phyloP scores from a whole-genome alignment of 2,329 filamentous ascomycete genomes.

The Beauveria rudraprayagi region DNA sequence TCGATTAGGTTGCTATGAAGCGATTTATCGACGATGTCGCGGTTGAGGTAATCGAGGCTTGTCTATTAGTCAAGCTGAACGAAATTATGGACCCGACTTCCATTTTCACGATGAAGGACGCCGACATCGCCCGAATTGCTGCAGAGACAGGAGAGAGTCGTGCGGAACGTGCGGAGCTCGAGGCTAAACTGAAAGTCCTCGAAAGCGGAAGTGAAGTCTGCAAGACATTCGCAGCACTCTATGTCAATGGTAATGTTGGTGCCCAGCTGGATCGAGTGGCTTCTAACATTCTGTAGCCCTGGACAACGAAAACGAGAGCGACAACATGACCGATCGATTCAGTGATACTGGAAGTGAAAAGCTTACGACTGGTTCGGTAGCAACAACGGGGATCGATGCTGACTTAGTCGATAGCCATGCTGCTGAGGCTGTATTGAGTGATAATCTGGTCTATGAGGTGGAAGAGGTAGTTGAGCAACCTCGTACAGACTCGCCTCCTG shows the following conservation, averaged over 20 bases:
- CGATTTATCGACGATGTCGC: conserved; percentile 19
- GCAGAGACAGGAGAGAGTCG: conserved; percentile 15
- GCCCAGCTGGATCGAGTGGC: neutral
- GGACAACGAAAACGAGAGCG: neutral
- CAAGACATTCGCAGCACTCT: conserved; percentile 3
- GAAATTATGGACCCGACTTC: conserved; percentile 15
- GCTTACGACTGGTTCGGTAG: neutral
- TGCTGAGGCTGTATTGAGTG: neutral
- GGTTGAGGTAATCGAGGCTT: conserved; percentile 19
- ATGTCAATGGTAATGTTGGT: neutral
- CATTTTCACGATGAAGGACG: conserved; percentile 8
- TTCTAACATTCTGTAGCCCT: neutral
- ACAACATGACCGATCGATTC: neutral
- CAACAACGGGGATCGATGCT: neutral
- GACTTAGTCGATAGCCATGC: neutral
- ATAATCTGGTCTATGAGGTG: neutral
- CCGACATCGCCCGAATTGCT: conserved; percentile 16
- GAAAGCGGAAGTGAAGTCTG: neutral
- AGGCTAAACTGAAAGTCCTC: neutral
- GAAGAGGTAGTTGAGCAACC: neutral
- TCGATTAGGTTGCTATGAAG: conserved; percentile 16
- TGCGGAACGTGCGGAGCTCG: neutral
- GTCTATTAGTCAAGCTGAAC: conserved; percentile 15
- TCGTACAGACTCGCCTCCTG: neutral
- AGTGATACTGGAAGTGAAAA: neutral